Evolutionary conservation across 2,329 filamentous ascomycete genomes (phyloP).

Genomic region (Alternaria atra): DNA sequence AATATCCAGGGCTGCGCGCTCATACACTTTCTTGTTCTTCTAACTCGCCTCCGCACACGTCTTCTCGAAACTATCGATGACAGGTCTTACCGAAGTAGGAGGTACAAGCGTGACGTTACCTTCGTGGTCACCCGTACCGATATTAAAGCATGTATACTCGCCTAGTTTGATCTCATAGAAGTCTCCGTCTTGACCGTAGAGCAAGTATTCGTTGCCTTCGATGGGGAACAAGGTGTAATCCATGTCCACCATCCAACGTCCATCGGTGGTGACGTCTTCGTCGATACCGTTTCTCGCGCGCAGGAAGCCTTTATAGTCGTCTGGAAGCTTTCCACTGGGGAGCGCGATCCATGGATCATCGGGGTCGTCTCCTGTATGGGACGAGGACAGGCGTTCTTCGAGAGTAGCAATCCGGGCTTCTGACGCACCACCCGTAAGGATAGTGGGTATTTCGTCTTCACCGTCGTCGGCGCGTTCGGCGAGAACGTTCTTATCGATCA

Average conservation of each 20-base stretch:
- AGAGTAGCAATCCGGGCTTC: slow-evolving; percentile 1
- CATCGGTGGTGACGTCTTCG: not conserved
- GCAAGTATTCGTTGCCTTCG: not conserved
- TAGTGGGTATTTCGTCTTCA: not conserved
- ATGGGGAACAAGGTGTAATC: not conserved
- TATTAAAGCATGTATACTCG: not conserved
- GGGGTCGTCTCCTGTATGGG: not conserved
- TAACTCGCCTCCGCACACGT: slow-evolving; percentile 7
- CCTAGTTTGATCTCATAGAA: not conserved
- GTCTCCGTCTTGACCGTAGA: not conserved
- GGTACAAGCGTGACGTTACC: slow-evolving; percentile 9
- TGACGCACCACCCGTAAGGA: not conserved
- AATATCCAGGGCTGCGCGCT: slow-evolving; percentile 12
- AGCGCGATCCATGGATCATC: not conserved
- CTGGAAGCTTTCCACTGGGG: not conserved
- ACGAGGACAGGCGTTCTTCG: not conserved
- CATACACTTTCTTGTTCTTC: slow-evolving; percentile 4
- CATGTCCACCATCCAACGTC: not conserved
- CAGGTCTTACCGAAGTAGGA: slow-evolving; percentile 1
- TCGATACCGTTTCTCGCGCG: slow-evolving; percentile 13
- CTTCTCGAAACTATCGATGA: slow-evolving; percentile 2
- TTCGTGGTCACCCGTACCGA: slow-evolving; percentile 15
- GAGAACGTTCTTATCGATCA: not conserved
- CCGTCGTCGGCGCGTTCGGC: not conserved
- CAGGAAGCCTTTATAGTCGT: slow-evolving; percentile 15